Base-by-base conservation (phyloP, 192 early-diverging fungal genomes). In the Spizellomyces punctatus region DNA sequence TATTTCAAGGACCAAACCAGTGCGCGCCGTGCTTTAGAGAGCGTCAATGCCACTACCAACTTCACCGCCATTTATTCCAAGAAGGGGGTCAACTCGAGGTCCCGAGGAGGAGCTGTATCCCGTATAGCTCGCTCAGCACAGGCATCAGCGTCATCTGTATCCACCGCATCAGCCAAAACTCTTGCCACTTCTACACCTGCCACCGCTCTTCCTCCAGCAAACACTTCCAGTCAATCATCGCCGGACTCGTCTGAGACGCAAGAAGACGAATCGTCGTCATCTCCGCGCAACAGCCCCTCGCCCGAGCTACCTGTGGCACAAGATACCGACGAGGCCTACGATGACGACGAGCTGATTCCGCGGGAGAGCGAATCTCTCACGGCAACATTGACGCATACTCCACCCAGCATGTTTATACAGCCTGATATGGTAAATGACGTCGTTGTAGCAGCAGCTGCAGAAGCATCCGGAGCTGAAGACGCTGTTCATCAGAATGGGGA, bases 41-140 rank as follows among this genome's bases (percentile, higher is more conserved):
- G 63, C 19, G 64, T 82, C 46, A 82, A 82, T 65, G 66, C 55
- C 12, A 69, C 48, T 36, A 82, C 81, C 5, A 82, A 82, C 62
- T 82, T 82, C 57, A 82, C 81, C 22, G 76, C 77, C 22, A 74
- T 81, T n/a, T 82, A 79, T 55, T 82, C 77, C 43, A 81, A 81
- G 63, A 82, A 82, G 66, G 79, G 79, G 0, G 36, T 66, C 36
- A 49, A 22, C 22, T 62, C 64, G 36, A n/a, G 22, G 8, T 8
- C 45, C 45, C 12, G 17, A 4, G 50, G 14, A n/a, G 46, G 21
- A 59, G 50, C 71, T 6, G 49, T 46, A 17, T 10, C 36, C 66
- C 50, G 50, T 19, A 17, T 22, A 57, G n/a, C 48, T 10, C 66
- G 27, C 16, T 27, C 36, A 19, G 48, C 48, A n/a, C 50, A 54